Percentiles rank a stretch among this genome's conserved stretches.
Evolutionary conservation across 495 filamentous ascomycete genomes (phyloP).

Genomic region (Penicillium riverlandense): DNA sequence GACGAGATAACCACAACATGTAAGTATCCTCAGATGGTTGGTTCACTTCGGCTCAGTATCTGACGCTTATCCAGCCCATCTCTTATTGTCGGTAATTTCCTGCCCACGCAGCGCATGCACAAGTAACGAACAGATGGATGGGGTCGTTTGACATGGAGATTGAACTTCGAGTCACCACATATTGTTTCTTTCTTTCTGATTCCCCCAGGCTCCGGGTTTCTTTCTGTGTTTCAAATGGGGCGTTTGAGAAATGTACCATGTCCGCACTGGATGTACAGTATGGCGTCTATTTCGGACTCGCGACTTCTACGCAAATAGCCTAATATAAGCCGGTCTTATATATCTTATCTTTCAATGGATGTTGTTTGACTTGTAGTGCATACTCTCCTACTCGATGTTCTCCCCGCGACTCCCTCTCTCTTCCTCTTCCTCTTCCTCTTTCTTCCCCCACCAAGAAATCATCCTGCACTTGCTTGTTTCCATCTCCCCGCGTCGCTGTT

Average conservation of each 20-base stretch:
- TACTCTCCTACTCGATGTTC: no score
- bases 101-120: constrained; percentile 48
- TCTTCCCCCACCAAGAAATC: no score
- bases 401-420: no score
- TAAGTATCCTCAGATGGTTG: constrained; percentile 42
- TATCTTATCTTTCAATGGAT: no score
- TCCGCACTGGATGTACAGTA: neutral
- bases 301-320: no score
- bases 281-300: neutral
- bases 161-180: neutral
- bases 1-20: constrained; percentile 94
- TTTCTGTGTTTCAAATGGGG: neutral
- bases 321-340: no score
- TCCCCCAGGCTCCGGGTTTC: neutral
- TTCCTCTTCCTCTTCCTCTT: no score
- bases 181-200: neutral
- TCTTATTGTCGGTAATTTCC: constrained; percentile 93
- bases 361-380: no score
- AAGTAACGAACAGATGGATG: constrained; percentile 6
- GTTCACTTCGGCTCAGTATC: neutral
- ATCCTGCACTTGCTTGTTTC: no score
- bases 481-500: neutral
- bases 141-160: no score
- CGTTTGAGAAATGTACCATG: neutral
- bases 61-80: constrained; percentile 57